Base-by-base conservation (phyloP, 208 protist species). In the Leishmania amazonensis region DNA sequence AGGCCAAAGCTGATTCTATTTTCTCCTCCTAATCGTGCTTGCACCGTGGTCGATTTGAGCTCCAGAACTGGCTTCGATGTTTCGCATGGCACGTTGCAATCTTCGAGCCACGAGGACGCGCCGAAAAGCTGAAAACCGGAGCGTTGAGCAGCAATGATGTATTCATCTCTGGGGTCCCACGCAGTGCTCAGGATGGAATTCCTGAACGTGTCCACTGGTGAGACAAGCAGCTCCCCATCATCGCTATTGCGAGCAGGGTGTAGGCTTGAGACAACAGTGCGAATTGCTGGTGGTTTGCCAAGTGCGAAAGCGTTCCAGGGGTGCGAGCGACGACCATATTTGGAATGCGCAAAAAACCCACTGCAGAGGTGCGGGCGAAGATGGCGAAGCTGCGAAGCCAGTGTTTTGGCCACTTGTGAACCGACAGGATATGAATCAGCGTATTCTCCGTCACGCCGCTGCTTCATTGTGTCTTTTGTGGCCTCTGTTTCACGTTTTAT, bases 1-100 rank as follows among this genome's bases (percentile, higher is more conserved):
- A 95, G 91, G n/a, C 83, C 87, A 75, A 91, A 90, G 38, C 78
- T 86, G 13, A 83, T 83, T 76, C 76, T 80, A 60, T 85, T 81
- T 68, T 84, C 83, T 3, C 62, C 53, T 2, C 78, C 57, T 4
- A 79, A 62, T 35, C 83, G 77, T 35, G 54, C 57, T 42, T 79
- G 84, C 58, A 79, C 79, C 13, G 76, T 81, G 67, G 76, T 31
- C 0, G 54, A 53, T 57, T 81, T 80, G 9, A 81, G 65, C 42
- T 79, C 65, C 17, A 82, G n/a, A 3, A 83, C 53, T 51, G 83
- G 75, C 9, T 8, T 57, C 62, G 72, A 21, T 45, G 38, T 58
- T 3, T 51, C 54, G 3, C 13, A 45, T 42, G 28, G 17, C 2
- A 49, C 45, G 0, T 62, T 57, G 31, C 24, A 51, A 9, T 28